Evolutionary conservation across 768 basidiomycete species (phyloP).

Genomic region (Russula lepida): DNA sequence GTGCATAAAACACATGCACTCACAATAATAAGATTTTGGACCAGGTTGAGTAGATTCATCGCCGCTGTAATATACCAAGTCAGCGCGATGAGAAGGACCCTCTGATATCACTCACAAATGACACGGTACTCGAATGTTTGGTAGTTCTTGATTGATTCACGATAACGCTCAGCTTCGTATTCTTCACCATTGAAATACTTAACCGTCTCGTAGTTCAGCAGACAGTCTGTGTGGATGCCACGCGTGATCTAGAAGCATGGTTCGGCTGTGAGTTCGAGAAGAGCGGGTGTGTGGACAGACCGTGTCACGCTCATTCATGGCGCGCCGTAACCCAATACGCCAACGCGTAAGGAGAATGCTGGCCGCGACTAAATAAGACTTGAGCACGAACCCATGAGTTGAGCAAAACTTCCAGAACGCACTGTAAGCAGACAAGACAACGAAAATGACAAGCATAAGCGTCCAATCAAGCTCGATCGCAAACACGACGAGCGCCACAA

Average conservation of each 20-base stretch:
- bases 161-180: slow-evolving; percentile 66
- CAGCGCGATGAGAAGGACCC: background rate
- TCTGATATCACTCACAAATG: slow-evolving; percentile 41
- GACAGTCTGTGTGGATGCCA: slow-evolving; percentile 74
- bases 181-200: slow-evolving; percentile 87
- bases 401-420: slow-evolving; percentile 17
- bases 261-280: background rate
- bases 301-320: slow-evolving; percentile 79
- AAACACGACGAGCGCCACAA: slow-evolving; percentile 63
- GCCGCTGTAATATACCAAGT: slow-evolving; percentile 37
- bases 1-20: slow-evolving; percentile 21
- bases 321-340: slow-evolving; percentile 63
- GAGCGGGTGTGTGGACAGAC: slow-evolving; percentile 31
- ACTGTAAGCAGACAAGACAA: slow-evolving; percentile 72
- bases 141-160: slow-evolving; percentile 62
- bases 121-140: slow-evolving; percentile 69
- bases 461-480: slow-evolving; percentile 54
- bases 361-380: slow-evolving; percentile 33
- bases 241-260: slow-evolving; percentile 46
- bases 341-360: slow-evolving; percentile 56
- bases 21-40: slow-evolving; percentile 77
- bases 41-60: slow-evolving; percentile 64
- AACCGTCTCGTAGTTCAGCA: slow-evolving; percentile 78
- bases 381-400: background rate
- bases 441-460: slow-evolving; percentile 55